Evolutionary conservation across 2,329 filamentous ascomycete species (phyloP).

Genomic region (Tolypocladium capitatum): DNA sequence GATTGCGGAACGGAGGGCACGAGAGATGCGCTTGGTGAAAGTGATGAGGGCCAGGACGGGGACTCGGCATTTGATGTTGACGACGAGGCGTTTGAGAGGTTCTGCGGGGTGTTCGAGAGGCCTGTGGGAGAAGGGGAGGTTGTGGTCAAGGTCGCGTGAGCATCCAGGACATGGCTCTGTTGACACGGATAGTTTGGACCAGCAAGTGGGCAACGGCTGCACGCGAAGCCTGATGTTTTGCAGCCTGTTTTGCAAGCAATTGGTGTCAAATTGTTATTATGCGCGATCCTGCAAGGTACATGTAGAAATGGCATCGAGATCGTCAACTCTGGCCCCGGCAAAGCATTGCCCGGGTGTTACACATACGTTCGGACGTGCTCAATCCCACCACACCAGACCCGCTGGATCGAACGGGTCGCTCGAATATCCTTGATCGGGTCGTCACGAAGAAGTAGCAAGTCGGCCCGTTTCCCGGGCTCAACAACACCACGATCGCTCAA

Average conservation of each 20-base stretch:
- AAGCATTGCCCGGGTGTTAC: neutral
- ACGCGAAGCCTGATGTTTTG: neutral
- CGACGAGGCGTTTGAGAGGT: neutral
- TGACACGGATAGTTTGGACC: too few species aligned
- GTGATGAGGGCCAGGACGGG: neutral
- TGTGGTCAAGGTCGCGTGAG: neutral
- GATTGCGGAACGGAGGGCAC: neutral
- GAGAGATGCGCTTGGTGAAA: neutral
- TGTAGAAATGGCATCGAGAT: neutral
- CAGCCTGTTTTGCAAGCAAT: neutral
- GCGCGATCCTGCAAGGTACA: too few species aligned
- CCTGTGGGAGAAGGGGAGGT: neutral
- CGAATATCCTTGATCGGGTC: constrained; percentile 15
- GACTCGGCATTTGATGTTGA: neutral
- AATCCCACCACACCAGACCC: constrained; percentile 14
- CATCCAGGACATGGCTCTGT: neutral
- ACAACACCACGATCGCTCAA: constrained; percentile 14
- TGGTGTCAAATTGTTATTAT: too few species aligned
- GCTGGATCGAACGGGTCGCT: constrained; percentile 10
- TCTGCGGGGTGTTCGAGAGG: neutral
- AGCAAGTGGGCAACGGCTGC: neutral
- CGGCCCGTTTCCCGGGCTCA: constrained; percentile 12
- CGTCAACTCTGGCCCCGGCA: too few species aligned
- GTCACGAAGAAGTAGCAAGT: constrained; percentile 16
- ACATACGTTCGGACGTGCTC: neutral